phyloP scores from a whole-genome alignment of 2,329 filamentous ascomycete genomes.

The Calycina marina region DNA sequence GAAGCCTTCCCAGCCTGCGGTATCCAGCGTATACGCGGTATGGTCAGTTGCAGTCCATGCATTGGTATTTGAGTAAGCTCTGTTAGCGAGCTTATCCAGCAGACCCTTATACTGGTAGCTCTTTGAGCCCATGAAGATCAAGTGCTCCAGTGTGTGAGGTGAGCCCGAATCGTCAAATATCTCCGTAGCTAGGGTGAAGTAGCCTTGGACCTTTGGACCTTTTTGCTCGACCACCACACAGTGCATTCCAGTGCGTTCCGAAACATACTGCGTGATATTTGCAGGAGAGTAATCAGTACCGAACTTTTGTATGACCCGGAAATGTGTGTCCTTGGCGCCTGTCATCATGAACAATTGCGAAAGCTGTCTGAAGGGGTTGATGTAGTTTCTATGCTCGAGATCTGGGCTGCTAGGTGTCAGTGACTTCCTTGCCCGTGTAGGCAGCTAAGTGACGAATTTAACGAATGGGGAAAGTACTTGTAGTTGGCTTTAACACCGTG shows the following conservation, averaged over 20 bases:
- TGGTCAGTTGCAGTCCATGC: slow-evolving; percentile 96
- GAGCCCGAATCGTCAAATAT: slow-evolving; percentile 95
- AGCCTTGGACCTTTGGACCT: slow-evolving; percentile 89
- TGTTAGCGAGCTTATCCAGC: slow-evolving; percentile 81
- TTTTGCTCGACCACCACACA: slow-evolving; percentile 83
- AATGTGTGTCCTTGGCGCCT: slow-evolving; percentile 39
- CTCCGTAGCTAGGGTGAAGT: slow-evolving; percentile 91
- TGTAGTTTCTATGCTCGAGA: too few relatives aligned
- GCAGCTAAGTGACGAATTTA: too few relatives aligned
- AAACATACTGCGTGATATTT: slow-evolving; percentile 89
- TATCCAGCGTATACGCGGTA: slow-evolving; percentile 89
- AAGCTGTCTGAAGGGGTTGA: too few relatives aligned
- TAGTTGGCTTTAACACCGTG: too few relatives aligned
- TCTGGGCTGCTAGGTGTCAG: too few relatives aligned
- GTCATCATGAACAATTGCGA: slow-evolving; percentile 35
- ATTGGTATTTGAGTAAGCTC: slow-evolving; percentile 88
- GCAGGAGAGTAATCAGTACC: slow-evolving; percentile 80
- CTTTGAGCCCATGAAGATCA: slow-evolving; percentile 82
- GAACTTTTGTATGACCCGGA: slow-evolving; percentile 76
- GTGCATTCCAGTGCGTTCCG: slow-evolving; percentile 84
- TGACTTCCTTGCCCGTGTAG: too few relatives aligned
- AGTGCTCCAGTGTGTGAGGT: slow-evolving; percentile 71
- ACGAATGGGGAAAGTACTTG: too few relatives aligned
- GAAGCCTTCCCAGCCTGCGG: slow-evolving; percentile 94
- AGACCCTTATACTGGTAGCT: slow-evolving; percentile 92